Evolutionary conservation across 768 basidiomycete species (phyloP).

Genomic region (Lenzites betulinus): DNA sequence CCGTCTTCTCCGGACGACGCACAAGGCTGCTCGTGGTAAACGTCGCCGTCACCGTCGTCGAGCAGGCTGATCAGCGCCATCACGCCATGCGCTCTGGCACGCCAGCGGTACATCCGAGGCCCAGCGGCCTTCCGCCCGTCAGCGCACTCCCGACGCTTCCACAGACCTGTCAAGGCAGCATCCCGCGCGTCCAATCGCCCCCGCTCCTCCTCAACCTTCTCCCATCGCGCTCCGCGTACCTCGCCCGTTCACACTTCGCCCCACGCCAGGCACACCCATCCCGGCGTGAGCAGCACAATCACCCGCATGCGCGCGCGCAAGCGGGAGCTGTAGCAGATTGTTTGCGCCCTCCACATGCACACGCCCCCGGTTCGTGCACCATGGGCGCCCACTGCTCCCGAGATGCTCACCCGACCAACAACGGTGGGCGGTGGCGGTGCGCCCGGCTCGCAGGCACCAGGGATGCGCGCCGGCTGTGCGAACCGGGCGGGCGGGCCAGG

Average conservation of each 20-base stretch:
- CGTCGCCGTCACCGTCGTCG: background rate
- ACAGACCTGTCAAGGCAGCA: too few species aligned
- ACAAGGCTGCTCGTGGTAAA: background rate
- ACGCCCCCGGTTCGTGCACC: background rate
- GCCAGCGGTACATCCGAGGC: background rate
- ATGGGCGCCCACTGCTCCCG: too few species aligned
- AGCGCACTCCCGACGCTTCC: background rate
- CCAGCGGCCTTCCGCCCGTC: background rate
- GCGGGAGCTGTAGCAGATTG: slow-evolving; percentile 6
- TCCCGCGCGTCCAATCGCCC: background rate
- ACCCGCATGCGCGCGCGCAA: background rate
- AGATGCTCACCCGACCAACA: too few species aligned
- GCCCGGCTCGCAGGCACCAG: too few species aligned
- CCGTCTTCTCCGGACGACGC: background rate
- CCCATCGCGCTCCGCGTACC: slow-evolving; percentile 5
- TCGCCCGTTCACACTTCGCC: background rate
- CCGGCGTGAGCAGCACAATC: too few species aligned
- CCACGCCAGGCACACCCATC: slow-evolving; percentile 3
- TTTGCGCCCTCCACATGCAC: background rate
- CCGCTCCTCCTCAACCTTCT: too few species aligned
- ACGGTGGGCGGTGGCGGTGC: too few species aligned
- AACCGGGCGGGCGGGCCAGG: too few species aligned
- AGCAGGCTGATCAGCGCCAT: background rate
- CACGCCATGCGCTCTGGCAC: background rate
- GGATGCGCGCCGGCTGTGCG: too few species aligned